Conservation (phyloP, 768 basidiomycete species). For the Suillus cothurnatus region DNA sequence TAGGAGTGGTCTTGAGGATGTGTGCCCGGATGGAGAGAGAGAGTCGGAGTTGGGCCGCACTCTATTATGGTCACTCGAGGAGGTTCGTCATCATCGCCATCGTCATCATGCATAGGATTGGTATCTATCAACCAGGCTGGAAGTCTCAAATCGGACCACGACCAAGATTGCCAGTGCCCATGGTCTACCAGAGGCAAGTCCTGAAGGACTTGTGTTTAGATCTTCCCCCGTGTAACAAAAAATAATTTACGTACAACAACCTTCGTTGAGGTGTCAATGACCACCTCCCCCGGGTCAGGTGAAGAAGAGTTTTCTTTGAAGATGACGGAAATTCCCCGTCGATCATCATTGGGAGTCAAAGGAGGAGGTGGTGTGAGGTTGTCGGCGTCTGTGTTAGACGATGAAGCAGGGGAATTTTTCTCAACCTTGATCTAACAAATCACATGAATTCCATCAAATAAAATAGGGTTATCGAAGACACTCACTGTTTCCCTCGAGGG, state of each 20-base stretch:
- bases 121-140: slow-evolving; percentile 27
- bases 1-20: slow-evolving; percentile 19
- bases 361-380: slow-evolving; percentile 37
- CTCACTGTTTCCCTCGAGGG: slow-evolving; percentile 28
- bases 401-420: slow-evolving; percentile 29
- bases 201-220: slow-evolving; percentile 17
- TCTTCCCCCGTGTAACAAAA: background rate
- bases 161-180: slow-evolving; percentile 37
- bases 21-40: slow-evolving; percentile 15
- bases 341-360: slow-evolving; percentile 39
- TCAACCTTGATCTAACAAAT: slow-evolving; percentile 17
- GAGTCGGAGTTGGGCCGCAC: slow-evolving; percentile 16
- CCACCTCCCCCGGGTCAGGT: slow-evolving; percentile 20
- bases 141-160: slow-evolving; percentile 35
- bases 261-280: slow-evolving; percentile 18
- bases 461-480: background rate
- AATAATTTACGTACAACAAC: slow-evolving; percentile 25
- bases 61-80: slow-evolving; percentile 18
- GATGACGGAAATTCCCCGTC: slow-evolving; percentile 18
- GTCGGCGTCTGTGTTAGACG: slow-evolving; percentile 34
- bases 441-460: background rate
- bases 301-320: slow-evolving; percentile 28
- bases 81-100: slow-evolving; percentile 28
- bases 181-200: slow-evolving; percentile 20
- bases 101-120: slow-evolving; percentile 13